Base-by-base conservation (phyloP, 768 basidiomycete genomes). In the Boletus coccyginus region DNA sequence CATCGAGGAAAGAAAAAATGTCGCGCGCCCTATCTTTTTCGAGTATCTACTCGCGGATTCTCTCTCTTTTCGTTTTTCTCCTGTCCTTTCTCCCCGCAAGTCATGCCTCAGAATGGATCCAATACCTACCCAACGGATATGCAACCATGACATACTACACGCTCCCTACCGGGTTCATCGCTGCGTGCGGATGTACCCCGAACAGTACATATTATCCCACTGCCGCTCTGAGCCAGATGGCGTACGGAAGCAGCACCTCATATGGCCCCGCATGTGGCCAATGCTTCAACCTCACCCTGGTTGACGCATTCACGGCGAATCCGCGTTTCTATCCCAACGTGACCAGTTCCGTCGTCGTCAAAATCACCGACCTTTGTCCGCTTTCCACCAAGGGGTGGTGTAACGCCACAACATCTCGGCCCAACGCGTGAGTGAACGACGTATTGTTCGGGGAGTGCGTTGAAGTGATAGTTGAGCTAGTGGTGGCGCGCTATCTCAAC, bases 61-160 rank as follows among this genome's bases (percentile, higher is more conserved):
- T 62, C 58, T 71, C 66, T 27, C 58, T 66, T 52, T 46, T 55
- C 40, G 21, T 57, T 41, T 44, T 57, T 41, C 43, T 64, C 46
- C 64, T 70, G 46, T 65, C 67, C 53, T 56, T 66, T 68, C 61
- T 68, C 57, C 49, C 68, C 24, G 24, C 56, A 52, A 44, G 46
- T 35, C 60, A 55, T n/a, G 64, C 71, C 53, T 62, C 75, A 29
- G 65, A 65, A 56, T 90, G 88, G 88, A 86, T 90, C 27, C 70
- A 82, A 59, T 89, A 90, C 66, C 76, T 86, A 17, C 42, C 77
- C 11, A 67, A 74, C 47, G 89, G 91, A 35, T 74, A 76, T 40
- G 92, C 90, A 16, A 89, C 89, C 13, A 77, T 93, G 75, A 90
- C 89, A n/a, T 86, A 91, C 67, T 91, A 92, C 66, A 73, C 70